These are phyloP conservation scores for Baorangia bicolor DNA, from an alignment of 768 basidiomycete genomes.

Conservation along the genomic window DNA sequence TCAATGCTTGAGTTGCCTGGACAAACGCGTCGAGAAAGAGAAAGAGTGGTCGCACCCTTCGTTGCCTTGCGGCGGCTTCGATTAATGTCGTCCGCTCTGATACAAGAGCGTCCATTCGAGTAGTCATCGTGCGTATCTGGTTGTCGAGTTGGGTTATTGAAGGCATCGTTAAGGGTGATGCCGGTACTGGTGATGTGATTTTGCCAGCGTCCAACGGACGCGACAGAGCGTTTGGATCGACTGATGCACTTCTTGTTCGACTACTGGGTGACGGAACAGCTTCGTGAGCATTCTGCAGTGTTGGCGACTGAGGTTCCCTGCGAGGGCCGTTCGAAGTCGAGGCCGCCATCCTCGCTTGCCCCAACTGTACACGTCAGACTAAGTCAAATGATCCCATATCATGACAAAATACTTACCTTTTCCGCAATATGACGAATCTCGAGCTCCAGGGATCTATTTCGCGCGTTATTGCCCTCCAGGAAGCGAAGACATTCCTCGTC, in stretches of 20 bases:
- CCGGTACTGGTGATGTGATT: background rate
- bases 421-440: constrained; percentile 42
- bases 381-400: background rate
- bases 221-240: constrained; percentile 18
- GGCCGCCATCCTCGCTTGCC: constrained; percentile 14
- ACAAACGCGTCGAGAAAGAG: background rate
- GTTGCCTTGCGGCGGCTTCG: constrained; percentile 20
- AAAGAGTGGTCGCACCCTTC: constrained; percentile 19
- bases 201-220: background rate
- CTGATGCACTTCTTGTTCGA: constrained; percentile 23
- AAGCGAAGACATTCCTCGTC: constrained; percentile 43
- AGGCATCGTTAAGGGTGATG: constrained; percentile 8
- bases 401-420: constrained; percentile 28
- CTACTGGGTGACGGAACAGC: background rate
- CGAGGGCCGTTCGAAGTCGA: background rate
- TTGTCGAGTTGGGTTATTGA: constrained; percentile 35
- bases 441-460: constrained; percentile 44
- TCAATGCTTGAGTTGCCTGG: background rate
- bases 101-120: constrained; percentile 37
- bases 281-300: background rate
- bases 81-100: constrained; percentile 36
- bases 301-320: background rate
- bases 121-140: constrained; percentile 36
- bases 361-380: constrained; percentile 16
- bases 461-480: constrained; percentile 37